These are phyloP conservation scores for Colletotrichum eremochloae DNA, from an alignment of 2,329 filamentous ascomycete species.

Conservation along the genomic window DNA sequence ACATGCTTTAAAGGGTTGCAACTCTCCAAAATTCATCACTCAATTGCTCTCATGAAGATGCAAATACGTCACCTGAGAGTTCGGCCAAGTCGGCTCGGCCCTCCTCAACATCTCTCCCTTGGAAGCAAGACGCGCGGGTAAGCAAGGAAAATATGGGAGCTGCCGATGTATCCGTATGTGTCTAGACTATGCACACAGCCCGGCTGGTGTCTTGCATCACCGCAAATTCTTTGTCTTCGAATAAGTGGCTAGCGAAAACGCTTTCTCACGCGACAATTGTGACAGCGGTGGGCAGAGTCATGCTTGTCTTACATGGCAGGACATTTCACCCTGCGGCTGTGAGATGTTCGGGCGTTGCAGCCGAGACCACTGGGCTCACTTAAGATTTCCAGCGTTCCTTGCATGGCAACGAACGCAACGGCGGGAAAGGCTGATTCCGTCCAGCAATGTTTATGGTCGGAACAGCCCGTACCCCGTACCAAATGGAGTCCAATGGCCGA, in stretches of 20 bases:
- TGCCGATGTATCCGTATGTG: not conserved
- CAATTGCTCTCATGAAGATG: not conserved
- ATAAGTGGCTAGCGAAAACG: conserved; percentile 2
- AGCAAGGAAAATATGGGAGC: not conserved
- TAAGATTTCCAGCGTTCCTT: not conserved
- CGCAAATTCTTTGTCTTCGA: not conserved
- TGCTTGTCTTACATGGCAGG: not conserved
- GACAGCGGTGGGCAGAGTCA: not conserved
- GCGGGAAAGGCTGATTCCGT: not conserved
- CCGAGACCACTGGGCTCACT: conserved; percentile 2
- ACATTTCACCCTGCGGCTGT: not conserved
- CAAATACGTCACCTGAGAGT: not conserved
- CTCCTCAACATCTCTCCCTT: not conserved
- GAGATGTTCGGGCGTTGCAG: not conserved
- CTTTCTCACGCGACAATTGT: not conserved
- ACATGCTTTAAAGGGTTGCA: not conserved
- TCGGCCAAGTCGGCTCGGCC: not conserved
- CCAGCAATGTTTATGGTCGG: not conserved
- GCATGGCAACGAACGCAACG: not conserved
- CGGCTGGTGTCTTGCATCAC: not conserved
- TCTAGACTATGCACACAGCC: not conserved
- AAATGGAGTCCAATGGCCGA: not conserved
- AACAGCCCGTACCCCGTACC: too few relatives aligned
- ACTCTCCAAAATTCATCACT: not conserved
- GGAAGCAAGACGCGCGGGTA: not conserved